These are phyloP conservation scores for Cordyceps cicadae DNA, from an alignment of 2,329 filamentous ascomycete genomes.

Conservation along the genomic window DNA sequence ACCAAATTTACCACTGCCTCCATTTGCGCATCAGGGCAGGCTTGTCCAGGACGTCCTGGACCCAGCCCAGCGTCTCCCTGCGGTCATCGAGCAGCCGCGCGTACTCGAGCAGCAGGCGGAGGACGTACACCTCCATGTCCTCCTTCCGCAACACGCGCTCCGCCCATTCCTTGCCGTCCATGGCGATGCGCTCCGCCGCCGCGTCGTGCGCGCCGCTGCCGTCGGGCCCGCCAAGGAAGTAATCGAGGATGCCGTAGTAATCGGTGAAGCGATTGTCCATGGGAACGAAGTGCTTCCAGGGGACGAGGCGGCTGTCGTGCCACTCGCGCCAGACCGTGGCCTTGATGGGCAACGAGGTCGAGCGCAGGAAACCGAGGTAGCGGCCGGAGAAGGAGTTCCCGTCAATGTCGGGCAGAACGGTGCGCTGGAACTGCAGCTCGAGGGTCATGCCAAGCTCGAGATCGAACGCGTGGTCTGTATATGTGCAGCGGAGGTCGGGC, in stretches of 20 bases:
- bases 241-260: conserved; percentile 64
- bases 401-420: conserved; percentile 70
- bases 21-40: conserved; percentile 25
- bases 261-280: conserved; percentile 69
- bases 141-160: conserved; percentile 58
- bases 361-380: conserved; percentile 61
- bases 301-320: conserved; percentile 65
- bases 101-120: conserved; percentile 57
- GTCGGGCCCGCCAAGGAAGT: conserved; percentile 49
- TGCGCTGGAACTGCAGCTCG: conserved; percentile 49
- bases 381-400: conserved; percentile 64
- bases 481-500: conserved; percentile 34
- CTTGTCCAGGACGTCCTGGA: conserved; percentile 37
- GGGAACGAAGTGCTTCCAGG: conserved; percentile 76
- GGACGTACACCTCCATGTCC: conserved; percentile 65
- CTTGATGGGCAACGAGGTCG: conserved; percentile 66
- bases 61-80: conserved; percentile 47
- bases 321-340: conserved; percentile 71
- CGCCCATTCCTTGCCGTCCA: conserved; percentile 59
- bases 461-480: conserved; percentile 39
- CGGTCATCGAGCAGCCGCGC: conserved; percentile 45
- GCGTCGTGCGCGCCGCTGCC: conserved; percentile 42
- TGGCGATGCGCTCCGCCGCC: conserved; percentile 55
- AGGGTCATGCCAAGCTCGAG: conserved; percentile 33
- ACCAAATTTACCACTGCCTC: conserved; percentile 19